Evolutionary conservation across 768 basidiomycete species (phyloP).

Genomic region (Lepiota brunneoincarnata): DNA sequence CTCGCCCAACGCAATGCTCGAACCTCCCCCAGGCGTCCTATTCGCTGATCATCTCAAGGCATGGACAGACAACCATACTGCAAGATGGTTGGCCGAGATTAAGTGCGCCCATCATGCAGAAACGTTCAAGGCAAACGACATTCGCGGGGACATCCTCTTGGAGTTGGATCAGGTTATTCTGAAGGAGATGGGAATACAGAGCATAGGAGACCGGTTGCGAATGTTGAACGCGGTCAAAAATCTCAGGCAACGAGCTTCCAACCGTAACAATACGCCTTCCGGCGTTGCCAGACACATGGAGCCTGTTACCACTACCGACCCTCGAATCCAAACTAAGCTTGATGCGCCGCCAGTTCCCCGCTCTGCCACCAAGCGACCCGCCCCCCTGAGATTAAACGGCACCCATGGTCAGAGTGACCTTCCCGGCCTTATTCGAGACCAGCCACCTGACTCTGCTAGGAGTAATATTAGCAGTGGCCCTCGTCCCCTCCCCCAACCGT

Average conservation of each 20-base stretch:
- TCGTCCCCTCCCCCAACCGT: conserved; percentile 27
- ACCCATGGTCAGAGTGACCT: conserved; percentile 56
- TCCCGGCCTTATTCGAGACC: conserved; percentile 70
- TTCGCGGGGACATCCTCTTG: conserved; percentile 86
- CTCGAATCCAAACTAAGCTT: conserved; percentile 15
- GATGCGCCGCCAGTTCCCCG: conserved; percentile 34
- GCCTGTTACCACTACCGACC: conserved; percentile 12
- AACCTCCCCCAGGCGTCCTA: conserved; percentile 56
- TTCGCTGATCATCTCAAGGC: conserved; percentile 63
- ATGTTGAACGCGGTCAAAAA: conserved; percentile 83
- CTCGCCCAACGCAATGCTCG: conserved; percentile 33
- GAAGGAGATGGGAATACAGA: conserved; percentile 86
- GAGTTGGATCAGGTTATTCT: conserved; percentile 87
- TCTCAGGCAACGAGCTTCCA: conserved; percentile 58
- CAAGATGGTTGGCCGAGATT: conserved; percentile 76
- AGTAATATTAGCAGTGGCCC: conserved; percentile 11
- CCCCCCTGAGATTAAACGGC: conserved; percentile 73
- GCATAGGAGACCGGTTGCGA: conserved; percentile 89
- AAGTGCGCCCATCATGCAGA: conserved; percentile 68
- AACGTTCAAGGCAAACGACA: conserved; percentile 82
- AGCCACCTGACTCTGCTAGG: conserved; percentile 54
- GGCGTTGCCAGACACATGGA: conserved; percentile 12
- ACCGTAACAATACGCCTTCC: conserved; percentile 17
- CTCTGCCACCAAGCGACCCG: conserved; percentile 49
- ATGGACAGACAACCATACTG: conserved; percentile 73